Percentiles rank a stretch among this genome's conserved stretches.
These are phyloP conservation scores for Cladosporium sp. DNA, from an alignment of 2,329 filamentous ascomycete genomes.

Conservation along the genomic window DNA sequence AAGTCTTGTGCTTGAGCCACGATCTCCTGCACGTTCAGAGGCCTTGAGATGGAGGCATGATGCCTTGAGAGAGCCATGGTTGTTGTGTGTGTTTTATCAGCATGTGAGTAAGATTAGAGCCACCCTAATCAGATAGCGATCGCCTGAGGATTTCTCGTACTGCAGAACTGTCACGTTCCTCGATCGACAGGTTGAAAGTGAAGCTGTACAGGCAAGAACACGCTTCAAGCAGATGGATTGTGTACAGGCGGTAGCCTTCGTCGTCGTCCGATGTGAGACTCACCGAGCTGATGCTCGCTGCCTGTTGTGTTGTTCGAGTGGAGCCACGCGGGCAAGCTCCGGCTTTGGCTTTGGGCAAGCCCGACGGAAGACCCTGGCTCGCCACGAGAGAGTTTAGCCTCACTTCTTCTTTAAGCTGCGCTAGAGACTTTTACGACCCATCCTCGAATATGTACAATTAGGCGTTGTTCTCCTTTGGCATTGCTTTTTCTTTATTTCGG, in stretches of 20 bases:
- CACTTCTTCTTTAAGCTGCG: not conserved
- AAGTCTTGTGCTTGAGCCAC: slow-evolving; percentile 74
- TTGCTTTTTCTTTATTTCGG: not conserved
- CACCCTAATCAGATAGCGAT: not conserved
- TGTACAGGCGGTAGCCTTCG: not conserved
- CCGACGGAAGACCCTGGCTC: not conserved
- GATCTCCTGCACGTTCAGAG: slow-evolving; percentile 54
- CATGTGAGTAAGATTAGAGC: not conserved
- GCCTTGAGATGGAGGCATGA: slow-evolving; percentile 28
- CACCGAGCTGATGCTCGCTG: not conserved
- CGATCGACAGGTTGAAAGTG: not conserved
- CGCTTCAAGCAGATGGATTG: not conserved
- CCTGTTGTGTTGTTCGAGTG: not conserved
- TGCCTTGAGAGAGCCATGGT: slow-evolving; percentile 35
- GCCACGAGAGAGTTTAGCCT: not conserved
- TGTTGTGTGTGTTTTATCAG: not conserved
- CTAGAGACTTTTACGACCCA: not conserved
- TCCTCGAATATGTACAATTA: not conserved
- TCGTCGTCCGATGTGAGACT: not conserved
- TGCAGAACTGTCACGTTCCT: not conserved
- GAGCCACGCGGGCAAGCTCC: not conserved
- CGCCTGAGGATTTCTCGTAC: not conserved
- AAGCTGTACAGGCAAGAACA: not conserved
- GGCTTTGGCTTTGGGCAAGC: not conserved
- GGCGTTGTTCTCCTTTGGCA: not conserved